Evolutionary conservation across 345 rosid species (phyloP), one percentile per base, ranked within the genome.

Genomic region (Turritis glabra): DNA sequence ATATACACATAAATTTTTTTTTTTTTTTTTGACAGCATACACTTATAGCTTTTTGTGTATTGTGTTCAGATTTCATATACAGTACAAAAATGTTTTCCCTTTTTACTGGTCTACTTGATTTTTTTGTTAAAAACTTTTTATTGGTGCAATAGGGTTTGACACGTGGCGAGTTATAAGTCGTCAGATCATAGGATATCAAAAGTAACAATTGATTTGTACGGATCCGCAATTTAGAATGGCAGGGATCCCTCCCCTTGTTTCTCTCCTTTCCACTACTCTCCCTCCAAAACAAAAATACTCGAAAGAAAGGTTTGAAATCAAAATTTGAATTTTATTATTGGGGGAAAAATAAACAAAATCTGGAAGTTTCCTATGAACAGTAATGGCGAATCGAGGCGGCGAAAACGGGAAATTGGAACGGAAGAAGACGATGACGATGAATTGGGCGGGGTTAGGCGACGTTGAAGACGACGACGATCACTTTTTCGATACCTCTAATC

Each of bases 381-480:
- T 29, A 6, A 77, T 80, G 83, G 71, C 54, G 46, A 38, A 52
- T 22, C 67, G 4, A 48, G 8, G 23, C 48, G 60, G n/a, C 15
- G 15, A 55, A 54, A 81, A 53, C 19, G 74, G 59, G 22, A 85
- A 46, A 62, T 22, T 86, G 78, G 96, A 88, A 13, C 67, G 87
- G 48, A 86, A 51, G 73, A 84, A 78, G 71, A 94, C 88, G 22
- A 69, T 91, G 76, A 81, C 90, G 17, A 80, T 94, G 97, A 88
- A 84, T 64, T 94, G 90, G 88, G 93, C 84, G 21, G 92, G 84
- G 3, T 81, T 90, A 25, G 84, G 80, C 35, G 91, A 89, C 19
- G 85, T 84, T 17, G 93, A 88, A 35, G 90, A 88, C 17, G 90
- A 85, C 54, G 89, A 88, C 23, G 92, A 85, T 27, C 73, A 71